These are phyloP conservation scores for Stachybotrys elegans DNA, from an alignment of 2,329 filamentous ascomycete species.

Conservation along the genomic window DNA sequence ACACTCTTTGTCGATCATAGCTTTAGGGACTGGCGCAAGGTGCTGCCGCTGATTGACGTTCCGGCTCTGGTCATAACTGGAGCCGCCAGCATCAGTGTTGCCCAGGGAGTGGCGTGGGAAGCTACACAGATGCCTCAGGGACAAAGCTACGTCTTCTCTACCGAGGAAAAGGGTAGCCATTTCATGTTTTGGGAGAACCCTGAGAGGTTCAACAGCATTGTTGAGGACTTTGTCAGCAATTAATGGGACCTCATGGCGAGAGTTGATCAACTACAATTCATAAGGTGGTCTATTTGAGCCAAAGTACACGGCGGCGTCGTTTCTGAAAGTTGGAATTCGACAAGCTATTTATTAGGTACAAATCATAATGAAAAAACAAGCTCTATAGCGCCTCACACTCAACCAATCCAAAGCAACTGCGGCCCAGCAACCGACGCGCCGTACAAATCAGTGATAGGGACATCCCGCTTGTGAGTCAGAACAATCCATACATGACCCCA, in stretches of 20 bases:
- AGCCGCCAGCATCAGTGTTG: constrained; percentile 7
- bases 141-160: constrained; percentile 18
- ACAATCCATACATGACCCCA: neutral
- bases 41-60: constrained; percentile 21
- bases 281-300: too few relatives aligned
- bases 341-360: too few relatives aligned
- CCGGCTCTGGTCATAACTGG: constrained; percentile 21
- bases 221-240: constrained; percentile 24
- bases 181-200: constrained; percentile 29
- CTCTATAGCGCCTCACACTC: too few relatives aligned
- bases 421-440: neutral
- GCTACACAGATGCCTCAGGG: constrained; percentile 20
- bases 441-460: neutral
- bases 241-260: too few relatives aligned
- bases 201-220: constrained; percentile 22
- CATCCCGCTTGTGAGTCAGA: neutral
- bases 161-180: constrained; percentile 26
- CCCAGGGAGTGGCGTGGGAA: constrained; percentile 16
- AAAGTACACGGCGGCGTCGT: too few relatives aligned
- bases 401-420: neutral
- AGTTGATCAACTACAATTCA: too few relatives aligned
- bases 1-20: constrained; percentile 21
- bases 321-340: too few relatives aligned
- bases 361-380: neutral
- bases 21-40: constrained; percentile 21